Percentiles rank a stretch among this genome's conserved stretches.
These are phyloP conservation scores for Kodamaea sp. DNA, from an alignment of 1,139 yeast species.

Conservation along the genomic window DNA sequence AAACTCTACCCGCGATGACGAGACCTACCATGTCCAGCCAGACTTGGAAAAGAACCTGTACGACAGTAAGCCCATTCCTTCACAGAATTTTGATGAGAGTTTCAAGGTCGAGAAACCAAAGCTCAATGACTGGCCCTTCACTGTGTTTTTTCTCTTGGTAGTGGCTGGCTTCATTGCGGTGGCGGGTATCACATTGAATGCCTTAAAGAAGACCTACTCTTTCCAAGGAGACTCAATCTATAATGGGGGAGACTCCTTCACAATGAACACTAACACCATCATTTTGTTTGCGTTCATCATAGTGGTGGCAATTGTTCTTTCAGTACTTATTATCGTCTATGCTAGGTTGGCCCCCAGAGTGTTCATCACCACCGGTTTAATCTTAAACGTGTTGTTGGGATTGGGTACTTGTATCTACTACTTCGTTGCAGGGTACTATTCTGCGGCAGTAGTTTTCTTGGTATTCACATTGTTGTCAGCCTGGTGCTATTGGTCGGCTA, in stretches of 20 bases:
- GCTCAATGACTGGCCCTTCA: conserved; percentile 74
- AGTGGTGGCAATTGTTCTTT: conserved; percentile 59
- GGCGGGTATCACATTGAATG: conserved; percentile 67
- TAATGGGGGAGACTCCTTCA: conserved; percentile 47
- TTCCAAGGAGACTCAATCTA: conserved; percentile 71
- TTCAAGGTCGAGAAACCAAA: conserved; percentile 67
- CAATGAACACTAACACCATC: conserved; percentile 73
- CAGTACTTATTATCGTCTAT: conserved; percentile 55
- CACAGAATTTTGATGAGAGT: conserved; percentile 57
- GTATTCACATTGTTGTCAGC: conserved; percentile 66
- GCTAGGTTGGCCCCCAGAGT: conserved; percentile 66
- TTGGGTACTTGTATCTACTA: conserved; percentile 77
- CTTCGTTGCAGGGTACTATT: conserved; percentile 62
- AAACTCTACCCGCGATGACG: conserved; percentile 1
- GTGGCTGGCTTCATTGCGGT: conserved; percentile 71
- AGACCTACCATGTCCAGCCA: conserved; percentile 16
- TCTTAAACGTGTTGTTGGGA: conserved; percentile 67
- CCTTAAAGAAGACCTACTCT: conserved; percentile 56
- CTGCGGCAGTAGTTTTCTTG: conserved; percentile 77
- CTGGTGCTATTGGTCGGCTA: conserved; percentile 71
- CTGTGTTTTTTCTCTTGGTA: conserved; percentile 60
- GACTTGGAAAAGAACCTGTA: conserved; percentile 29
- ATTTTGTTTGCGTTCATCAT: conserved; percentile 69
- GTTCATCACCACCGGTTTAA: conserved; percentile 71
- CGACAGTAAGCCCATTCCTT: conserved; percentile 36